Evolutionary conservation across 2,329 filamentous ascomycete species (phyloP).

Genomic region (Fusarium bulbicola): DNA sequence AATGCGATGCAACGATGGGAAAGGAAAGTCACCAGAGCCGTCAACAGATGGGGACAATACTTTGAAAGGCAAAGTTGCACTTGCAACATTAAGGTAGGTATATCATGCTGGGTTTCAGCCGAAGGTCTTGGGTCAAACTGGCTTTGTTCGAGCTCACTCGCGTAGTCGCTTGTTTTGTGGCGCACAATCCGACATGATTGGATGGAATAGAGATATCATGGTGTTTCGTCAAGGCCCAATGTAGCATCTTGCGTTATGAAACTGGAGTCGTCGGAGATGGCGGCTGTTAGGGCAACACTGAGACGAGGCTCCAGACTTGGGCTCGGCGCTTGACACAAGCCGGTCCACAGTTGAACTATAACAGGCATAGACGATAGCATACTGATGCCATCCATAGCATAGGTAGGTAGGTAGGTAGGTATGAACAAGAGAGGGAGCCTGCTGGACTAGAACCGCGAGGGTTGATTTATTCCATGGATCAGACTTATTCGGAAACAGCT

Average conservation of each 20-base stretch:
- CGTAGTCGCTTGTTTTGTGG: slow-evolving; percentile 22
- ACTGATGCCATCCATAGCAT: slow-evolving; percentile 1
- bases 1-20: slow-evolving; percentile 22
- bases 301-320: slow-evolving; percentile 26
- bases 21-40: slow-evolving; percentile 7
- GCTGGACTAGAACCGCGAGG: slow-evolving; percentile 2
- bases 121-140: slow-evolving; percentile 40
- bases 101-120: slow-evolving; percentile 33
- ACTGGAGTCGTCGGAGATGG: slow-evolving; percentile 54
- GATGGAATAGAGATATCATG: slow-evolving; percentile 17
- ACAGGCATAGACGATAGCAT: slow-evolving; percentile 1
- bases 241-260: slow-evolving; percentile 55
- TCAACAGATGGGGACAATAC: slow-evolving; percentile 7
- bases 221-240: slow-evolving; percentile 27
- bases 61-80: slow-evolving; percentile 25
- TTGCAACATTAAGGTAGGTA: slow-evolving; percentile 21
- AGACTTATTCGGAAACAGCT: slow-evolving; percentile 23
- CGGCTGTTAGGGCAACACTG: slow-evolving; percentile 38
- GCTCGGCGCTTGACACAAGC: slow-evolving; percentile 20
- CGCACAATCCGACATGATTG: slow-evolving; percentile 34
- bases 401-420: background rate
- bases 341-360: slow-evolving; percentile 16
- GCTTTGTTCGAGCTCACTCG: slow-evolving; percentile 39
- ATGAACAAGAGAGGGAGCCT: slow-evolving; percentile 9
- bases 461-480: slow-evolving; percentile 12